A percentile compares a stretch with the other conserved stretches of the same genome.
phyloP scores from a whole-genome alignment of 768 basidiomycete species.

The Leccinum fibrillosum region DNA sequence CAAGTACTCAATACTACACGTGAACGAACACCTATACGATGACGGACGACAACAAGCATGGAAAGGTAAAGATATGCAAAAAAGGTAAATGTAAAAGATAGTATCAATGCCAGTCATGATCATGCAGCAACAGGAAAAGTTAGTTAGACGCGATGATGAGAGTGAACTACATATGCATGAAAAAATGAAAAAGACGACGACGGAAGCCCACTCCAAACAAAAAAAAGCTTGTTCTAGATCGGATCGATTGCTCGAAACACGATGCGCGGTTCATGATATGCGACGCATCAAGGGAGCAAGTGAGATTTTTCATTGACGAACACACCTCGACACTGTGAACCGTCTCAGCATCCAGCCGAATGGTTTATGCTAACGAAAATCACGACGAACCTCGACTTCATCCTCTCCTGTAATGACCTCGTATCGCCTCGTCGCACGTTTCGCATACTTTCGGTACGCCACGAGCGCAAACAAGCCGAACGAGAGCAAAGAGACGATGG shows the following conservation, averaged over 20 bases:
- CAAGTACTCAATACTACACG: constrained; percentile 15
- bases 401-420: constrained; percentile 1
- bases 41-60: neutral
- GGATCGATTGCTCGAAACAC: neutral
- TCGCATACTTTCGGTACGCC: constrained; percentile 11
- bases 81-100: neutral
- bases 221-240: too few relatives aligned
- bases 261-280: neutral
- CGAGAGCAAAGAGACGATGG: constrained; percentile 9
- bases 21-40: neutral
- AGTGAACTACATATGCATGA: neutral
- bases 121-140: neutral
- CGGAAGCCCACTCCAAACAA: neutral
- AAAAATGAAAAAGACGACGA: neutral
- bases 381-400: constrained; percentile 8
- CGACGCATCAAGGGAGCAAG: constrained; percentile 19
- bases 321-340: neutral
- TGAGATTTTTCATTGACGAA: constrained; percentile 26
- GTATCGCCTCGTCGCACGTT: constrained; percentile 6
- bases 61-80: neutral
- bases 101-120: constrained; percentile 6
- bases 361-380: neutral
- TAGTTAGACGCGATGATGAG: neutral
- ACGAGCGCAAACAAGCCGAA: constrained; percentile 13
- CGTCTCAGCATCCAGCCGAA: neutral